These are phyloP conservation scores for Aspergillus melleus DNA, from an alignment of 2,329 filamentous ascomycete species.

Conservation along the genomic window DNA sequence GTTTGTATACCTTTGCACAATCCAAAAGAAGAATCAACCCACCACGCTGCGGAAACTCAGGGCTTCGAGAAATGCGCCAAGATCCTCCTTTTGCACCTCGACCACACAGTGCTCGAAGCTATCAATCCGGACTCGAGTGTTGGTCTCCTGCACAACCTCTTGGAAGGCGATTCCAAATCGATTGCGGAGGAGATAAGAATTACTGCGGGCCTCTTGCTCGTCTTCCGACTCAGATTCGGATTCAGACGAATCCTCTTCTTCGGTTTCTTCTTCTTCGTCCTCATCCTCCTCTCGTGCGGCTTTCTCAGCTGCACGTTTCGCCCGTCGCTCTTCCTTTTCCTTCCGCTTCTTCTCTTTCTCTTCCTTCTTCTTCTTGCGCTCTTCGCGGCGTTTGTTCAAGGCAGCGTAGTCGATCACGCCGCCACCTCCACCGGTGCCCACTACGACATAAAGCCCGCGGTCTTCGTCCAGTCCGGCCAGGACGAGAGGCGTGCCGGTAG, in stretches of 20 bases:
- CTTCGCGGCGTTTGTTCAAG: constrained; percentile 65
- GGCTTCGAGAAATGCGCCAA: constrained; percentile 85
- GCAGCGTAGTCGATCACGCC: constrained; percentile 67
- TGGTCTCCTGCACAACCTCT: constrained; percentile 89
- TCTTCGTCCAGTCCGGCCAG: constrained; percentile 87
- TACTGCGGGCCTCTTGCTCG: constrained; percentile 54
- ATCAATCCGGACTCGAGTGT: constrained; percentile 84
- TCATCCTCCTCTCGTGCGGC: constrained; percentile 53
- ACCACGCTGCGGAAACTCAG: constrained; percentile 88
- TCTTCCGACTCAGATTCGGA: constrained; percentile 57
- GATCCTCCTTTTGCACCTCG: constrained; percentile 94
- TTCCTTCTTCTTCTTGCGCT: constrained; percentile 64
- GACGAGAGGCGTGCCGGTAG: constrained; percentile 74
- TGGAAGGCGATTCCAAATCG: constrained; percentile 94
- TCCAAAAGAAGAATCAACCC: constrained; percentile 38
- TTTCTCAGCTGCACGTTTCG: constrained; percentile 55
- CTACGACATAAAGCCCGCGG: constrained; percentile 84
- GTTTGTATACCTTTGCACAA: not conserved
- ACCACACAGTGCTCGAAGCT: constrained; percentile 97
- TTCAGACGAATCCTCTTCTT: constrained; percentile 50
- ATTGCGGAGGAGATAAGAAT: constrained; percentile 74
- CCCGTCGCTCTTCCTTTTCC: constrained; percentile 63
- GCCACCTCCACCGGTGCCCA: constrained; percentile 86
- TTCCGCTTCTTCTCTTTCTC: constrained; percentile 64
- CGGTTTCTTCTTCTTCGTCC: constrained; percentile 64